A percentile compares a stretch with the other conserved stretches of the same genome.
phyloP scores from a whole-genome alignment of 202 grass and related monocot genomes.

The Schoenoplectus triqueter region DNA sequence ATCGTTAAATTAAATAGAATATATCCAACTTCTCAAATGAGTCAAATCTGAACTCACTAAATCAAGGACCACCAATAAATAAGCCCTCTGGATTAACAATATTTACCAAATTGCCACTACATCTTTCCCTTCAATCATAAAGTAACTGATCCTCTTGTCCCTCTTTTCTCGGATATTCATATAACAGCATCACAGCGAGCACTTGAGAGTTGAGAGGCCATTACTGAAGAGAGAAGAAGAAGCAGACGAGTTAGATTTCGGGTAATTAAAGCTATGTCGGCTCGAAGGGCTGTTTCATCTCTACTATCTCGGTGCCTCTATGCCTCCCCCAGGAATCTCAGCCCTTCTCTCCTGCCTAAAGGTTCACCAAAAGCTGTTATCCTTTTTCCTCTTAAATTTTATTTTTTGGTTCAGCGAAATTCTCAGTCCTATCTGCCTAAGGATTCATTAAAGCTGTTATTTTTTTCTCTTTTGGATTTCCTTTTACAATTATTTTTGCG shows the following conservation, averaged over 20 bases:
- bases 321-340: constrained; percentile 10
- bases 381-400: background rate
- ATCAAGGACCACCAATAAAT: background rate
- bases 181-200: background rate
- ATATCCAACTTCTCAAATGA: too few relatives aligned
- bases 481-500: background rate
- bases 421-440: background rate
- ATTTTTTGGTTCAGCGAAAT: background rate
- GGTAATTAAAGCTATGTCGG: constrained; percentile 54
- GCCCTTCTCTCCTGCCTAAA: constrained; percentile 46
- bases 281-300: constrained; percentile 61
- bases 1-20: too few relatives aligned
- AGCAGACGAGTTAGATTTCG: background rate
- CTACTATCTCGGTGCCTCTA: constrained; percentile 61
- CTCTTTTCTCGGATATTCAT: background rate
- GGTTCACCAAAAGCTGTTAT: background rate
- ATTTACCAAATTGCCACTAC: constrained; percentile 1
- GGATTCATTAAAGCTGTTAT: background rate
- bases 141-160: background rate
- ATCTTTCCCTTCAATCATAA: background rate
- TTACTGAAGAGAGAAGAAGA: constrained; percentile 31
- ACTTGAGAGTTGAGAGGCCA: background rate
- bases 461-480: background rate
- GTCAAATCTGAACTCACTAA: too few relatives aligned
- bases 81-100: background rate